These are phyloP conservation scores for Pestalotiopsis sp. DNA, from an alignment of 2,329 filamentous ascomycete genomes.

Conservation along the genomic window DNA sequence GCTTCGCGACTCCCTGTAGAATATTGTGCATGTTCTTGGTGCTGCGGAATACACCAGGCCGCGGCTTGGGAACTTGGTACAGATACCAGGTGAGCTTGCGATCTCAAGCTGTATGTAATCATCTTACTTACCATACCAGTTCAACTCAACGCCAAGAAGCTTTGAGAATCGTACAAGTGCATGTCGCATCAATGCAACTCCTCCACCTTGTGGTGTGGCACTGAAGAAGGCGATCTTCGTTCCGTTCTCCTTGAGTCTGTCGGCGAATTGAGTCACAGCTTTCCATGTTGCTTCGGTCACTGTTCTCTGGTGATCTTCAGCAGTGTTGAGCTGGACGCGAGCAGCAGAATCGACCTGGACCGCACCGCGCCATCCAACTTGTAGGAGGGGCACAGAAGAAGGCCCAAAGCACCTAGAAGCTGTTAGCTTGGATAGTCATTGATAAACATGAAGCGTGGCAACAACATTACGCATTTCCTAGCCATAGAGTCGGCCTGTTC, in stretches of 20 bases:
- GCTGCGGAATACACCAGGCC: slow-evolving; percentile 77
- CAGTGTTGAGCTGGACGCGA: slow-evolving; percentile 58
- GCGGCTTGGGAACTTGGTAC: slow-evolving; percentile 70
- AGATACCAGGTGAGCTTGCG: neutral
- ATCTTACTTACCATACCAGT: slow-evolving; percentile 64
- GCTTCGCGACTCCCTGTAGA: slow-evolving; percentile 74
- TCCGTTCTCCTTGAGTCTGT: slow-evolving; percentile 63
- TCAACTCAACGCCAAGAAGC: slow-evolving; percentile 67
- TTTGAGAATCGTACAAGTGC: slow-evolving; percentile 73
- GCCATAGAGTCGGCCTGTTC: slow-evolving; percentile 84
- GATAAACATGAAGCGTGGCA: slow-evolving; percentile 18
- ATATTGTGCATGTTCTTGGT: slow-evolving; percentile 92
- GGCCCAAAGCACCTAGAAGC: slow-evolving; percentile 69
- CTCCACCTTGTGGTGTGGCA: slow-evolving; percentile 79
- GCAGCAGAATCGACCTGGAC: slow-evolving; percentile 73
- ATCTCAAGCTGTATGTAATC: neutral
- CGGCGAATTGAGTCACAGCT: slow-evolving; percentile 64
- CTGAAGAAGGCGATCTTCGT: slow-evolving; percentile 79
- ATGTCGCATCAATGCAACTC: slow-evolving; percentile 81
- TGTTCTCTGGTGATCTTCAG: slow-evolving; percentile 62
- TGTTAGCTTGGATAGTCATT: neutral
- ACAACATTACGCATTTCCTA: slow-evolving; percentile 75
- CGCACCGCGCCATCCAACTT: slow-evolving; percentile 67
- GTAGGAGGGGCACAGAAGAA: slow-evolving; percentile 68
- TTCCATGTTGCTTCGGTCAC: slow-evolving; percentile 67